Evolutionary conservation across 208 protist species (phyloP), one percentile per base, ranked within the genome.

Genomic region (Leishmania tarentolae): DNA sequence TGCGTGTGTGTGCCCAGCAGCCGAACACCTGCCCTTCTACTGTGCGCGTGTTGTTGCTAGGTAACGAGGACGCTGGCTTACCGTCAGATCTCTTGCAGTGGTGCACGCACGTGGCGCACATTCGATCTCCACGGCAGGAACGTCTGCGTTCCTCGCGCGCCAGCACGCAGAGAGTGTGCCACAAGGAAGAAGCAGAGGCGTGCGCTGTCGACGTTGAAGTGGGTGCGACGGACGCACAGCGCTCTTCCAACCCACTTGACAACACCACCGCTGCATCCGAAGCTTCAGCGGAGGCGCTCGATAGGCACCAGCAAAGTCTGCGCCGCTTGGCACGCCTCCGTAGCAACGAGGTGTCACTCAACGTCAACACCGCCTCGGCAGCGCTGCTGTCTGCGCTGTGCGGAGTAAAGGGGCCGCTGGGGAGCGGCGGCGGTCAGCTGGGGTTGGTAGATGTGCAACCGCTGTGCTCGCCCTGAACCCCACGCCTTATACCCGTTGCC

Each of bases 311-410:
- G 65, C 81, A 72, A 81, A 87, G 28, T 28, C 69, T 85, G 65
- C 76, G 77, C 13, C 79, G 83, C 24, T 73, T 83, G 17, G 79
- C 80, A 6, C 75, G 79, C 19, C 68, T 94, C 57, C 76, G 84
- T 6, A 78, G 82, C 3, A 80, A 82, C n/a, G 91, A 95, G 72
- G 87, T 97, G 40, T 93, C 93, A 68, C 80, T 97, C 53, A 97
- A 97, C 82, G 93, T 97, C 68, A 92, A 91, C 84, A 89, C 91
- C 24, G 93, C 93, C 17, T 89, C 90, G 78, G 91, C 91, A 28
- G 79, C 89, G 52, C 81, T 97, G 81, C 85, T 97, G 46, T 81
- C 89, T 9, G 31, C 79, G 13, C 31, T 95, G 75, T 42, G 87
- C 37, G 77, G 50, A 40, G 88, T 86, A 61, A 78, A 81, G 15